These are phyloP conservation scores for Amborella trichopoda DNA, from an alignment of 164 flowering plant species.

Conservation along the genomic window DNA sequence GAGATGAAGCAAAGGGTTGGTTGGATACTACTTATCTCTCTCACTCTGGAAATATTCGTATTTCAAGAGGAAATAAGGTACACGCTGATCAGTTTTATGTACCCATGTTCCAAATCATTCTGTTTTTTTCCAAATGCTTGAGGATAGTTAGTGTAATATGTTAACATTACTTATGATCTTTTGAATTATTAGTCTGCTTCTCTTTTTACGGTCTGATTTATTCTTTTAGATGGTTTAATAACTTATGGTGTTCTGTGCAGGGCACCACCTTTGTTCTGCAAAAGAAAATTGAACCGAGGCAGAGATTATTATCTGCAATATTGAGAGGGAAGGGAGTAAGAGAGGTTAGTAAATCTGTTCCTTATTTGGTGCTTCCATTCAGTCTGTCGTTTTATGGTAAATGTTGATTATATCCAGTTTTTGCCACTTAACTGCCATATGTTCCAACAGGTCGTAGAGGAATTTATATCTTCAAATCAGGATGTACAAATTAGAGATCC, in stretches of 20 bases:
- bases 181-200: too few species aligned
- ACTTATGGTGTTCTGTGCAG: too few species aligned
- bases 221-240: too few species aligned
- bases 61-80: slow-evolving; percentile 96
- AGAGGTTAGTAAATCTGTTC: slow-evolving; percentile 46
- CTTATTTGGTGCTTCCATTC: neutral
- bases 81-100: too few species aligned
- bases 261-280: slow-evolving; percentile 97
- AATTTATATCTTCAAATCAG: slow-evolving; percentile 32
- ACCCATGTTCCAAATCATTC: too few species aligned
- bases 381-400: neutral
- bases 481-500: slow-evolving; percentile 20
- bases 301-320: slow-evolving; percentile 59
- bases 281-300: slow-evolving; percentile 76
- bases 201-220: too few species aligned
- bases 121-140: too few species aligned
- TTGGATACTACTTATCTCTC: slow-evolving; percentile 88
- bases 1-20: slow-evolving; percentile 99
- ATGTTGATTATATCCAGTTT: neutral
- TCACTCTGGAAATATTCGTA: slow-evolving; percentile 71
- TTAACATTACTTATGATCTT: too few species aligned
- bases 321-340: slow-evolving; percentile 35
- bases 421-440: neutral
- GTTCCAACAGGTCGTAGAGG: slow-evolving; percentile 64
- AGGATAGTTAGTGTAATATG: too few species aligned